phyloP scores from a whole-genome alignment of 2,329 filamentous ascomycete genomes.

The Arthrocladium fulminans region DNA sequence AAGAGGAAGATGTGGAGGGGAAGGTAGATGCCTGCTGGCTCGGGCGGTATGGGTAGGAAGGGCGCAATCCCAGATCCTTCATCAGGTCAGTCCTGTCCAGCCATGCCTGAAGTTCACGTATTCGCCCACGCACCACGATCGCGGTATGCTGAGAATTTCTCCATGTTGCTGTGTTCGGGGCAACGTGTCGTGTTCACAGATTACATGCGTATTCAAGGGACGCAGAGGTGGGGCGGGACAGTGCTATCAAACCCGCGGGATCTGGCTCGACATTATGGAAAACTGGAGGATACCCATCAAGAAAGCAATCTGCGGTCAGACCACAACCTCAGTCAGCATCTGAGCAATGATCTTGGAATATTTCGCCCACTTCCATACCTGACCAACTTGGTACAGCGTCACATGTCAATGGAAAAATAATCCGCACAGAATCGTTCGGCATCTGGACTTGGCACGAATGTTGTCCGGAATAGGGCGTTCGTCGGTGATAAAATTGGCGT shows the following conservation, averaged over 20 bases:
- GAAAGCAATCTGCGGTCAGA: no score
- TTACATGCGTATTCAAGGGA: neutral
- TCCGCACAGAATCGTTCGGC: no score
- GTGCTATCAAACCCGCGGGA: neutral
- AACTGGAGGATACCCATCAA: no score
- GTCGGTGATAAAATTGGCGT: no score
- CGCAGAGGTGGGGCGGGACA: neutral
- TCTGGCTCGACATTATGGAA: no score
- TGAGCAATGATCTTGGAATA: no score
- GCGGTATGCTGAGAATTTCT: conserved; percentile 89
- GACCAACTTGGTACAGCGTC: no score
- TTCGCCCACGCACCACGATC: conserved; percentile 59
- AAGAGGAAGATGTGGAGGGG: conserved; percentile 66
- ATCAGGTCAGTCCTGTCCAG: conserved; percentile 18
- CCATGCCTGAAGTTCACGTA: neutral
- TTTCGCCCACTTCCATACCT: no score
- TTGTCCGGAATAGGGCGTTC: no score
- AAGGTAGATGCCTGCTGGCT: conserved; percentile 53
- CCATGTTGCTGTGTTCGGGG: conserved; percentile 48
- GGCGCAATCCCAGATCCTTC: conserved; percentile 90
- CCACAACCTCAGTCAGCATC: no score
- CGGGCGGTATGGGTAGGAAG: conserved; percentile 73
- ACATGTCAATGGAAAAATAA: no score
- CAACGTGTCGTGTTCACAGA: neutral
- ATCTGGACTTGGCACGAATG: no score